Evolutionary conservation across 129 eudicot genomes (phyloP).

Genomic region (Artemisia annua): DNA sequence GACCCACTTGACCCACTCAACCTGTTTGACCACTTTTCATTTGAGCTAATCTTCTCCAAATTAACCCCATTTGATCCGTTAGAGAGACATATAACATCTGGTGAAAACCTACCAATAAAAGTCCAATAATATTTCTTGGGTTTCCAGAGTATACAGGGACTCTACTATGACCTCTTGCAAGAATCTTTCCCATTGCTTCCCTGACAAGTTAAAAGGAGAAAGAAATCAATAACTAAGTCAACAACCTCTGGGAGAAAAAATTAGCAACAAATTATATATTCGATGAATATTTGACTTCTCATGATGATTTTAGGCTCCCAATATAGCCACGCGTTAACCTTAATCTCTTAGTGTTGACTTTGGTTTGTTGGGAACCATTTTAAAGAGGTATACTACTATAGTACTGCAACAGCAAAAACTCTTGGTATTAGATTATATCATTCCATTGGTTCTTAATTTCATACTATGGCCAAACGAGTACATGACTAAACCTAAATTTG

Average conservation of each 20-base stretch:
- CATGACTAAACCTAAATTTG: no score
- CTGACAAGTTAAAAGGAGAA: slow-evolving; percentile 32
- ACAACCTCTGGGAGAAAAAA: not conserved
- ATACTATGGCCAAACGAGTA: no score
- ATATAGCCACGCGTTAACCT: no score
- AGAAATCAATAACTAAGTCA: slow-evolving; percentile 20
- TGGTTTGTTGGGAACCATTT: no score
- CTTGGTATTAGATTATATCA: not conserved
- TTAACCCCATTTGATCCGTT: not conserved
- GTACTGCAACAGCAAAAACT: not conserved
- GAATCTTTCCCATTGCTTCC: slow-evolving; percentile 97
- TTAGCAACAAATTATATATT: no score
- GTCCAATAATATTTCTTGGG: slow-evolving; percentile 88
- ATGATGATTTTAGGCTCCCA: no score
- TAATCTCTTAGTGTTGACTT: no score
- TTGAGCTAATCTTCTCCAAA: not conserved
- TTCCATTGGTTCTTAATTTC: not conserved
- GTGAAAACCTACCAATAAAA: slow-evolving; percentile 60
- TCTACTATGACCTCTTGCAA: slow-evolving; percentile 98
- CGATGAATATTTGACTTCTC: no score
- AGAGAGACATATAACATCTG: not conserved
- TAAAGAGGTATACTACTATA: not conserved
- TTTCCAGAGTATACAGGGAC: slow-evolving; percentile 96
- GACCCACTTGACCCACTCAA: slow-evolving; percentile 3
- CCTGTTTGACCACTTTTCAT: not conserved